phyloP scores from a whole-genome alignment of 345 rosid species.

The Viola odorata region DNA sequence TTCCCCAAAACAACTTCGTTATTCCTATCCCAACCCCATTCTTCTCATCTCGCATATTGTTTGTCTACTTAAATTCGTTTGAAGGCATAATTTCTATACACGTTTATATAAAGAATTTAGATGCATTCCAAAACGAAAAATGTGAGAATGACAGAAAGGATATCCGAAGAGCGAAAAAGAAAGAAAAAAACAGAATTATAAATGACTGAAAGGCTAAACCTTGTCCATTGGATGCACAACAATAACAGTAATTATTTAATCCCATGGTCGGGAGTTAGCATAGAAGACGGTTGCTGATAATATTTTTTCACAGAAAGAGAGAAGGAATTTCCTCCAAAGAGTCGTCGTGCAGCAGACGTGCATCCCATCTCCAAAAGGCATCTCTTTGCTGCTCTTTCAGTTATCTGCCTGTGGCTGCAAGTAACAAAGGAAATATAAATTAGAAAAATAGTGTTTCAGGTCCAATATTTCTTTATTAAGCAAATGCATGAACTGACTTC shows the following conservation, averaged over 20 bases:
- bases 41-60: too few relatives aligned
- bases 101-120: too few relatives aligned
- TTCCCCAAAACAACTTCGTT: too few relatives aligned
- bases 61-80: too few relatives aligned
- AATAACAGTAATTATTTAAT: not conserved
- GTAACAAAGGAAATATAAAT: not conserved
- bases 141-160: too few relatives aligned
- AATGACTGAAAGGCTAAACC: too few relatives aligned
- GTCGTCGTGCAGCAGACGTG: conserved; percentile 34
- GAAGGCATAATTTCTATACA: too few relatives aligned
- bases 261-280: conserved; percentile 34
- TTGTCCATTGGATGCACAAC: too few relatives aligned
- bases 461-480: conserved; percentile 13
- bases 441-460: not conserved
- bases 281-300: not conserved
- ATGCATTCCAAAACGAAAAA: too few relatives aligned
- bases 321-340: not conserved
- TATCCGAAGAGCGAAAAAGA: not conserved
- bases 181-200: not conserved
- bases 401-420: not conserved
- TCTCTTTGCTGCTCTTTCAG: not conserved
- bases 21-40: too few relatives aligned
- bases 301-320: not conserved
- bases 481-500: conserved; percentile 12
- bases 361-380: conserved; percentile 25